Base-by-base conservation (phyloP, 2,329 filamentous ascomycete species). In the Colletotrichum plurivorum region DNA sequence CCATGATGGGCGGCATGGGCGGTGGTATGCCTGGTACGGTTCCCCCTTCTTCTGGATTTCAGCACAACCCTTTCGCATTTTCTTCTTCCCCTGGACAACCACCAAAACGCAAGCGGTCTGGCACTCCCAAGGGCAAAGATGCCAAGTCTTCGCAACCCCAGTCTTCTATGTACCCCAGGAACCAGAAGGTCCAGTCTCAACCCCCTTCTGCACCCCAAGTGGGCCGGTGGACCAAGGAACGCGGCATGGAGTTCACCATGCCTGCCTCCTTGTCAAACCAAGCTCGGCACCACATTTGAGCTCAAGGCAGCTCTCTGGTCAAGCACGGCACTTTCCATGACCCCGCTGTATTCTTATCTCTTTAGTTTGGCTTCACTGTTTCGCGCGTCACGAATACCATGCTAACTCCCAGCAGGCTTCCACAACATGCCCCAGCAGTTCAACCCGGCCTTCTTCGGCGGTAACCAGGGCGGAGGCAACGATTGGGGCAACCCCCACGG, bases 401-500 rank as follows among this genome's bases (percentile, higher is more conserved):
- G 53, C 76, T 80, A 65, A 80, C 55, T 12, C 5, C 12, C 41
- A 48, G 4, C 73, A 86, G 90, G 88, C 51, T 94, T 94, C 79
- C 89, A 90, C 81, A 89, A 86, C 69, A 90, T 91, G 83, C 89
- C 89, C 76, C 86, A 87, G 63, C 89, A 90, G 75, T 95, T 94
- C 81, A 93, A 92, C 76, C 89, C 91, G 45, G 89, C 86, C 67
- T 94, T 94, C 82, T 95, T 94, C 78, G 84, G 84, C 63, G 82
- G 82, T 58, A 81, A 85, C 74, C 86, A 87, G 71, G 79, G 81
- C 48, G 83, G 80, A 55, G 82, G 81, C 63, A 81, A 90, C 67
- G 90, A 91, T 63, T 90, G 89, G 80, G 93, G 93, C 85, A 95
- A 95, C 75, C 93, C 93, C 6, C 93, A 95, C 73, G 93, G 93